Base-by-base conservation (phyloP, 768 basidiomycete species). In the Ramaria sp. region DNA sequence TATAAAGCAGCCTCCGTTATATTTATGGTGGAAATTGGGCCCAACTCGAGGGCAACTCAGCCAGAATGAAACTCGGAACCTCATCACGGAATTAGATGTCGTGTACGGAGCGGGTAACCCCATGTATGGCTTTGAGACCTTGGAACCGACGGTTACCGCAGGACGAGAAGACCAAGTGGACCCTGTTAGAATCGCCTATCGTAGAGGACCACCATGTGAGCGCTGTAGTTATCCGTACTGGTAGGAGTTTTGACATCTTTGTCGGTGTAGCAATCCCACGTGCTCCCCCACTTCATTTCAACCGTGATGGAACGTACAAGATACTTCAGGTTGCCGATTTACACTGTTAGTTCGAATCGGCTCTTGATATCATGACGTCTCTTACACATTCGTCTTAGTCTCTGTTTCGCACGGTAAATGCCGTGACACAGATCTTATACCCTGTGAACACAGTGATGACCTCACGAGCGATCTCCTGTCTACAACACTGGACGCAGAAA, bases 81-180 rank as follows among this genome's bases (percentile, higher is more conserved):
- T 92, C 24, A 79, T 98, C 61, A 97, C 93, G 0, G 93, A 98
- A 66, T 58, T 98, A n/a, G 94, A 98, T 63, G 75, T 97, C 3
- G 67, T 90, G 0, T 96, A 81, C 63, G 95, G 95, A 4, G 83
- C 91, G 54, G 85, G 83, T 51, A 73, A 76, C 7, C 81, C 90
- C 0, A 90, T 88, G 82, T 92, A 82, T 60, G 92, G 92, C 0
- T 97, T 93, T 63, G 79, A 90, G 59, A 82, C 77, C 61, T 62
- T 90, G 2, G 70, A 80, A 25, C 79, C 79, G 0, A 68, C 84
- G 0, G 77, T 84, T n/a, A 75, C 78, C 30, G 60, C 67, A 3
- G 70, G 71, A 47, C 61, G 67, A 8, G 65, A 65, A 18, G 72
- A 69, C 5, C 61, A 64, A 41, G 59, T 71, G 0, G 74, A 81